Evolutionary conservation across 768 basidiomycete genomes (phyloP), one percentile per base, ranked within the genome.

Genomic region (Leccinum incarnatum): DNA sequence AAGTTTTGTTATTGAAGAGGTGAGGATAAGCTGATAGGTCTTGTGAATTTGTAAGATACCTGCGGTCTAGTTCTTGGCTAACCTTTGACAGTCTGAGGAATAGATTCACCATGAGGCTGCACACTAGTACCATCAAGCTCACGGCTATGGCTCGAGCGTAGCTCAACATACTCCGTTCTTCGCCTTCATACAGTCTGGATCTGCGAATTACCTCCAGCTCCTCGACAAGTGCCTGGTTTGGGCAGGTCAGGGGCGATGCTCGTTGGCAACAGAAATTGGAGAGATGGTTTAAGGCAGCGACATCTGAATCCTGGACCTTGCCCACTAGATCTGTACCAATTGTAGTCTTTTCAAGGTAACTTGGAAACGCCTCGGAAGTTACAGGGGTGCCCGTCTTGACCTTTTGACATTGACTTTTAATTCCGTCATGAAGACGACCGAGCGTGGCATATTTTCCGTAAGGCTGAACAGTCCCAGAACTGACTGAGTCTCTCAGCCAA

Each of bases 121-220:
- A 49, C 32, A 32, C 34, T 46, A 23, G 37, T 15, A 46, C 30
- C 54, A 56, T n/a, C 40, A 46, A 29, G 72, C 84, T 62, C 67
- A 88, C 87, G n/a, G 85, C 79, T 62, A 91, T 85, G 2, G 88
- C 85, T 51, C 89, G 79, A 34, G 84, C 78, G 62, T 93, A 94
- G 60, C 84, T 85, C 51, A 93, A 72, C 42, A 86, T 83, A 64
- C 87, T 90, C 29, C 83, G 75, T 21, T 79, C 77, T 53, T 89
- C 80, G 12, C 87, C 85, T 67, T 93, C 91, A 2, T 91, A 73
- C 49, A 82, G 77, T 48, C 91, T 78, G 25, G 79, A 75, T 36
- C 75, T 79, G 17, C 81, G 79, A 30, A 93, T 79, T 17, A 88
- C 71, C 29, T 78, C 79, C 12, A 93, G 71, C 63, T 87, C 82